Evolutionary conservation across 2,329 filamentous ascomycete species (phyloP), one percentile per base, ranked within the genome.

Genomic region (Sporothrix brunneoviolacea): DNA sequence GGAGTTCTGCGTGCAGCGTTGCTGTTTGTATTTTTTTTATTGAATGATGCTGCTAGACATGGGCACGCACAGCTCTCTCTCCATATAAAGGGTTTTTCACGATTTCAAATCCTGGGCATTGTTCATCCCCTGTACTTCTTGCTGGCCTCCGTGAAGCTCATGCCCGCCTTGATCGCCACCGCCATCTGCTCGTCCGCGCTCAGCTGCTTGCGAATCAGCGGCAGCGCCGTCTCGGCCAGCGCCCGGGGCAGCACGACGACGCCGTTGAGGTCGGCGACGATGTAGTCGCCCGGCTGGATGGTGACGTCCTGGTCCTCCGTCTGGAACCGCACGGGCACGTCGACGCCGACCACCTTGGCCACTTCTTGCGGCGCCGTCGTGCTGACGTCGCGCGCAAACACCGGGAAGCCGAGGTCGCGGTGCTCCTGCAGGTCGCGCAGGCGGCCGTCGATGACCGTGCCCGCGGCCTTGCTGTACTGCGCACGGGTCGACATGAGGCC

Each of bases 371-470:
- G 70, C 7, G 71, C 65, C n/a, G 70, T 65, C 4, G 70, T 73
- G 48, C 70, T 70, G 5, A 70, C 63, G 36, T 69, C 70, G 6
- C 70, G 62, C 8, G 69, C 71, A 49, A 73, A 74, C 16, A 73
- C 71, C 5, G 74, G 72, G 50, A 67, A 77, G 0, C 61, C 60
- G 18, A 77, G 59, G 19, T 68, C 71, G 7, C 75, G 70, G 58
- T 79, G 76, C 62, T 79, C 75, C 54, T 75, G 68, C 22, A 79
- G 60, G 57, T 79, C 75, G 9, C 75, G 69, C 49, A 78, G 66
- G 4, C 73, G 65, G 4, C 76, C 76, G 58, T 79, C 75, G 28
- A 79, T 70, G 12, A 79, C 65, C 4, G 71, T 70, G 1, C 75
- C 76, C 1, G 64, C 70, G 1, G 73, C 74, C 5, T 69, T 69